A percentile compares a stretch with the other conserved stretches of the same genome.
Conservation (phyloP, 805 yeast species). For the Komagataella mondaviorum region DNA sequence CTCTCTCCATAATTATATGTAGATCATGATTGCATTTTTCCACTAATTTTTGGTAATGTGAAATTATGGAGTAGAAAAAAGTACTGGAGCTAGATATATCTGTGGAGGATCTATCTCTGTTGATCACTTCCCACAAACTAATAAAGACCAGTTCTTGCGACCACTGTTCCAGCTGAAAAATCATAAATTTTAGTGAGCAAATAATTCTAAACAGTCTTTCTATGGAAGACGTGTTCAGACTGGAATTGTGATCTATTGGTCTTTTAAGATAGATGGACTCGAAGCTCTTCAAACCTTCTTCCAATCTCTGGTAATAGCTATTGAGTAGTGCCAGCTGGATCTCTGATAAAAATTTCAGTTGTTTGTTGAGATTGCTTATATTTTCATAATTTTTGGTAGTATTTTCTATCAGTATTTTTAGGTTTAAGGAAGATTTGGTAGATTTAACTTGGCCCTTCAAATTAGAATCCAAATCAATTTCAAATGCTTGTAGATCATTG, state of each 20-base stretch:
- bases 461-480: constrained; percentile 42
- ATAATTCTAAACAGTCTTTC: constrained; percentile 16
- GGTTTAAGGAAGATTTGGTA: constrained; percentile 45
- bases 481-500: constrained; percentile 30
- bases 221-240: constrained; percentile 18
- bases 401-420: constrained; percentile 43
- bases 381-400: constrained; percentile 41
- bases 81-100: constrained; percentile 9
- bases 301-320: constrained; percentile 29
- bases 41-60: constrained; percentile 20
- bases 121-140: constrained; percentile 23
- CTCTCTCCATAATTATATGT: constrained; percentile 18
- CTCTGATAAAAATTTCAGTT: constrained; percentile 39
- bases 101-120: constrained; percentile 4
- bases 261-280: constrained; percentile 21
- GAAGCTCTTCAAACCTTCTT: constrained; percentile 26
- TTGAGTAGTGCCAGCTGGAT: constrained; percentile 48
- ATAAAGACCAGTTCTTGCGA: constrained; percentile 27
- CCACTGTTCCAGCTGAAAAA: constrained; percentile 26
- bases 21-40: constrained; percentile 15
- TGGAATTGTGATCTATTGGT: constrained; percentile 3
- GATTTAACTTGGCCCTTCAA: constrained; percentile 35
- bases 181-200: constrained; percentile 21
- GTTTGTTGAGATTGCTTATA: constrained; percentile 33
- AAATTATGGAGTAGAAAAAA: constrained; percentile 28